Evolutionary conservation across 73 alveolate species (phyloP).

Genomic region (Symbiodinium natans): DNA sequence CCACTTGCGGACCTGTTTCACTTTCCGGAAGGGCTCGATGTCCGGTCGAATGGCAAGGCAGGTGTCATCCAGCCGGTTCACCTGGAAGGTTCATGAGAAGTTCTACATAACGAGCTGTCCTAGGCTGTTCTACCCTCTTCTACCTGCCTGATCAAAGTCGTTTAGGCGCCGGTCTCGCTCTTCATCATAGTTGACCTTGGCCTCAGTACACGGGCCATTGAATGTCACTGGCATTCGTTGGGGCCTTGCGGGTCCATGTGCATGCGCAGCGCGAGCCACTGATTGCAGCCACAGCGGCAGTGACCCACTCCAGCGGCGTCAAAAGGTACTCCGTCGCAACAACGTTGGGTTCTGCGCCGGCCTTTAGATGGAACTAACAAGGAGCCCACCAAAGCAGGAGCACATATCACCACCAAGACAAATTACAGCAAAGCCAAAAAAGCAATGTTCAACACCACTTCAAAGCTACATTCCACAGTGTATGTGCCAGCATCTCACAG

Average conservation of each 20-base stretch:
- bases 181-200: conserved; percentile 76
- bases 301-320: conserved; percentile 88
- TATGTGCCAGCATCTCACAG: too few species aligned
- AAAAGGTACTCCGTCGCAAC: conserved; percentile 91
- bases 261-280: background rate
- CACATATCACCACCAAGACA: too few species aligned
- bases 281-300: background rate
- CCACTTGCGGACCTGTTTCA: conserved; percentile 3
- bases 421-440: too few species aligned
- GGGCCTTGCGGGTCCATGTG: too few species aligned
- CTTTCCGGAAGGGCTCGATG: conserved; percentile 82
- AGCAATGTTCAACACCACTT: too few species aligned
- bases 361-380: too few species aligned
- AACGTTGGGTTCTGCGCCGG: conserved; percentile 88
- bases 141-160: conserved; percentile 80
- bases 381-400: too few species aligned
- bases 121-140: background rate
- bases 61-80: conserved; percentile 88
- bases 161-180: conserved; percentile 90
- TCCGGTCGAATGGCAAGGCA: conserved; percentile 88
- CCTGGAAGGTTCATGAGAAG: background rate
- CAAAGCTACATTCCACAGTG: too few species aligned
- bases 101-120: too few species aligned
- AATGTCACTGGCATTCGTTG: too few species aligned
- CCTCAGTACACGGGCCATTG: background rate